Evolutionary conservation across 495 filamentous ascomycete species (phyloP).

Genomic region (Peziza echinospora): DNA sequence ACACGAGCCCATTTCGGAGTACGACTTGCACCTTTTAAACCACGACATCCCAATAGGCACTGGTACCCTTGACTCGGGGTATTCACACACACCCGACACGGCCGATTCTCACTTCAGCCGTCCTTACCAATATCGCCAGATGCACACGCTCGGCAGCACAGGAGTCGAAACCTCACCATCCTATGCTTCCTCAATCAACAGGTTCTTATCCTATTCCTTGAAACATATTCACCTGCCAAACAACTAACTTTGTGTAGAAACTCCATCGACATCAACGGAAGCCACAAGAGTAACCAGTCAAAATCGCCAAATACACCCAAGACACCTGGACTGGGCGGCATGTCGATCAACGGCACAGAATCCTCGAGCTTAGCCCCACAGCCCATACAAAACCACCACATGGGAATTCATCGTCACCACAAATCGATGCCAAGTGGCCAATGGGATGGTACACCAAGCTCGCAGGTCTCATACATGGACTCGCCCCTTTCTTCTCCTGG

Average conservation of each 20-base stretch:
- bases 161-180: constrained; percentile 17
- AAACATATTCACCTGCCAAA: constrained; percentile 16
- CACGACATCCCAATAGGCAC: background rate
- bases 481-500: constrained; percentile 42
- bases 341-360: constrained; percentile 40
- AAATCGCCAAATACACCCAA: constrained; percentile 19
- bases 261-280: constrained; percentile 13
- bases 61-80: constrained; percentile 28
- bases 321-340: constrained; percentile 30
- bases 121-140: constrained; percentile 28
- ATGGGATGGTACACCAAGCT: constrained; percentile 48
- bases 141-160: constrained; percentile 22
- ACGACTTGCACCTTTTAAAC: background rate
- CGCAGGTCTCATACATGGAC: constrained; percentile 43
- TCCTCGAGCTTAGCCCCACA: constrained; percentile 43
- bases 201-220: constrained; percentile 5
- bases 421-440: constrained; percentile 41
- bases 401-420: constrained; percentile 35
- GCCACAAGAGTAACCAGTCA: constrained; percentile 16
- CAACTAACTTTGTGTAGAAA: constrained; percentile 2
- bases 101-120: constrained; percentile 45
- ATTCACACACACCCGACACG: constrained; percentile 50
- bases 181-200: constrained; percentile 11
- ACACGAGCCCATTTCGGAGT: background rate
- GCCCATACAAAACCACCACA: constrained; percentile 33